These are phyloP conservation scores for Melampsora abietis-canadensis DNA, from an alignment of 1,284 basidiomycete genomes.

Conservation along the genomic window DNA sequence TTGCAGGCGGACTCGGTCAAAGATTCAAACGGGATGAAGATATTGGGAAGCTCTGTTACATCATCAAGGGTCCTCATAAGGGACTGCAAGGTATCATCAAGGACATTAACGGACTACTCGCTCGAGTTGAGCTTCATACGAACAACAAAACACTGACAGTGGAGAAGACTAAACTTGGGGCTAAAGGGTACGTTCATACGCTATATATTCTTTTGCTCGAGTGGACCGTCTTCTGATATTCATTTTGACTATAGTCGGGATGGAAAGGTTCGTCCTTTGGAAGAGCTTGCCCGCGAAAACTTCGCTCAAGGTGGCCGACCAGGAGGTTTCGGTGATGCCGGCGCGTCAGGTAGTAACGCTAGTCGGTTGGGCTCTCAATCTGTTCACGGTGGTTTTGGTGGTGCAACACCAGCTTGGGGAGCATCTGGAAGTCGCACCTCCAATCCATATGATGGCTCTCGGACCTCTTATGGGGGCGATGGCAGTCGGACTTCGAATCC, in stretches of 20 bases:
- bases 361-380: constrained; percentile 43
- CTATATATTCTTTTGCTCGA: not conserved
- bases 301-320: constrained; percentile 47
- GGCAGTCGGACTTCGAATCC: constrained; percentile 69
- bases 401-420: constrained; percentile 46
- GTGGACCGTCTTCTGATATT: not conserved
- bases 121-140: constrained; percentile 85
- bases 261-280: constrained; percentile 58
- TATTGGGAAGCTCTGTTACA: constrained; percentile 74
- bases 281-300: constrained; percentile 51
- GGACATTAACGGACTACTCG: constrained; percentile 82
- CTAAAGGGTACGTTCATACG: constrained; percentile 65
- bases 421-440: constrained; percentile 51
- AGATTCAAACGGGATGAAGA: constrained; percentile 72
- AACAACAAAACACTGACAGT: constrained; percentile 86
- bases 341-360: constrained; percentile 44
- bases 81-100: constrained; percentile 89
- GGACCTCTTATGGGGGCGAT: constrained; percentile 64
- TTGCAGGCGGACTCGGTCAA: constrained; percentile 76
- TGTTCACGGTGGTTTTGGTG: constrained; percentile 41
- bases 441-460: constrained; percentile 60
- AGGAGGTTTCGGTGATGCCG: constrained; percentile 46
- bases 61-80: constrained; percentile 85
- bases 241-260: constrained; percentile 39
- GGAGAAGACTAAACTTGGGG: constrained; percentile 72